These are phyloP conservation scores for Fraxinus greggii DNA, from an alignment of 305 asterid species.

Conservation along the genomic window DNA sequence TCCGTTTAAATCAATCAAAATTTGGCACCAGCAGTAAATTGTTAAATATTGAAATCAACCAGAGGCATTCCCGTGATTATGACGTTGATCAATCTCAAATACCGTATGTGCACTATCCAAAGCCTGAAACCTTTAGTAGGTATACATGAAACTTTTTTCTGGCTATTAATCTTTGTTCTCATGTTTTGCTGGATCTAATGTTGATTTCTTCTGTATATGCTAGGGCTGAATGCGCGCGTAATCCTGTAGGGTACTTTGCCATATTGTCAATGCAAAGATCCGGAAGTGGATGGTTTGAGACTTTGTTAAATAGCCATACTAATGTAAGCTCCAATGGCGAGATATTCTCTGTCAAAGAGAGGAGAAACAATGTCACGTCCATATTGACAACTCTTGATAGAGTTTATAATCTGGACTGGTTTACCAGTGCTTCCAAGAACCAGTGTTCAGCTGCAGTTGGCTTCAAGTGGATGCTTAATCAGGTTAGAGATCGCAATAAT, in stretches of 20 bases:
- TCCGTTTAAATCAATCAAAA: constrained; percentile 67
- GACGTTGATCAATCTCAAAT: constrained; percentile 46
- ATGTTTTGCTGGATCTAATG: background rate
- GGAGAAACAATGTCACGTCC: constrained; percentile 65
- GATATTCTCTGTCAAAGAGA: constrained; percentile 64
- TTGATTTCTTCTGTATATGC: constrained; percentile 12
- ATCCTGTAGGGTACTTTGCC: constrained; percentile 69
- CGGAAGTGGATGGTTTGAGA: constrained; percentile 97
- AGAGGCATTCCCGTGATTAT: constrained; percentile 35
- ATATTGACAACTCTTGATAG: constrained; percentile 56
- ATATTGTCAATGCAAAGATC: constrained; percentile 89
- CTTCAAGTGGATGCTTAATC: constrained; percentile 97
- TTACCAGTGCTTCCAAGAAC: constrained; percentile 86
- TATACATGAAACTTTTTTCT: constrained; percentile 18
- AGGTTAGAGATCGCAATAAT: constrained; percentile 37
- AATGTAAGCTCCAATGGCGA: constrained; percentile 95
- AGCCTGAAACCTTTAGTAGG: constrained; percentile 74
- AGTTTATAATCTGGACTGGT: constrained; percentile 77
- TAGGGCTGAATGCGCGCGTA: constrained; percentile 81
- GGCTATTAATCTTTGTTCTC: constrained; percentile 4
- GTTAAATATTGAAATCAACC: constrained; percentile 36
- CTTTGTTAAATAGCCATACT: constrained; percentile 74
- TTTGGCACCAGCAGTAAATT: constrained; percentile 32
- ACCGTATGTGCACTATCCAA: constrained; percentile 75
- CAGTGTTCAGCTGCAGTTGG: constrained; percentile 90